Conservation (phyloP, 768 basidiomycete species). For the Lactifluus hygrophoroides region DNA sequence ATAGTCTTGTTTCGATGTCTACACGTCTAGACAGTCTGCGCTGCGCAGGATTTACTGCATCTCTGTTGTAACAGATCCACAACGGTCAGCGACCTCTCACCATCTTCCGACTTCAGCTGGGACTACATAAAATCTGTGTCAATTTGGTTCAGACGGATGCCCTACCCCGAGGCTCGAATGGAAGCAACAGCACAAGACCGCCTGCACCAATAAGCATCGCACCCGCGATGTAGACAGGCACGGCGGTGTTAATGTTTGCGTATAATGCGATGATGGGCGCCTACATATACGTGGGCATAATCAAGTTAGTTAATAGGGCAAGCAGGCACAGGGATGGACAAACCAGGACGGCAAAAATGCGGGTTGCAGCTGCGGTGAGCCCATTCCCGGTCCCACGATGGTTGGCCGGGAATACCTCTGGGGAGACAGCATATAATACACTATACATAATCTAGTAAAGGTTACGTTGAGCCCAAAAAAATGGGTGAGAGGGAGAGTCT, state of each 20-base stretch:
- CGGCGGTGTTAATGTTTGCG: constrained; percentile 52
- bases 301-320: not conserved
- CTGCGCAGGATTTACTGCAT: not conserved
- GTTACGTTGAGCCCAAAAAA: constrained; percentile 3
- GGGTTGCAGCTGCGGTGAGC: constrained; percentile 47
- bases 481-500: not conserved
- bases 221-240: constrained; percentile 67
- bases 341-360: constrained; percentile 65
- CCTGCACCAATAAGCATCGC: constrained; percentile 56
- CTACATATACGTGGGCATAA: constrained; percentile 27
- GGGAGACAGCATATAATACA: constrained; percentile 60
- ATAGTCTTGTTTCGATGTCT: too few species aligned
- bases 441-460: constrained; percentile 58
- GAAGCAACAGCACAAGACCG: constrained; percentile 49
- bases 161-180: constrained; percentile 69
- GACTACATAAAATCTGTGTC: not conserved
- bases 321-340: constrained; percentile 21
- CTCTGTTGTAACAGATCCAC: not conserved
- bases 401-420: constrained; percentile 64
- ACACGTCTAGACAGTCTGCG: not conserved
- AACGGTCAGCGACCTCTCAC: not conserved
- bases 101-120: not conserved
- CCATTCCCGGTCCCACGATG: constrained; percentile 69
- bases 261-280: constrained; percentile 67
- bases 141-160: constrained; percentile 43